Percentiles rank a stretch among this genome's conserved stretches.
Evolutionary conservation across 2,329 filamentous ascomycete species (phyloP).

Genomic region (Xylogone sp.): DNA sequence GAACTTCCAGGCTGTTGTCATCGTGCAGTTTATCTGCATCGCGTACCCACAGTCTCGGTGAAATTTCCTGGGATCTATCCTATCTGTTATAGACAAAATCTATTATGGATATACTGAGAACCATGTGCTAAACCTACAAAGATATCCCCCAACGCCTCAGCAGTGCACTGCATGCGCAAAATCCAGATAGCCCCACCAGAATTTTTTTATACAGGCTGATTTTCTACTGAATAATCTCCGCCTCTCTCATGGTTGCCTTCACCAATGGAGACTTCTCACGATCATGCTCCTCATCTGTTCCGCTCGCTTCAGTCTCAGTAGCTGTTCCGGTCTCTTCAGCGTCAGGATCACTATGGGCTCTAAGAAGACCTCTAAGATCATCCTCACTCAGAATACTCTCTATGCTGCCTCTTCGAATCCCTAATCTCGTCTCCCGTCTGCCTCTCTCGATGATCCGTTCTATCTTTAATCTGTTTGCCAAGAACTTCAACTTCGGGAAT

Average conservation of each 20-base stretch:
- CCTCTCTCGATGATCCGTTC: conserved; percentile 67
- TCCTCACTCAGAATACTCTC: conserved; percentile 60
- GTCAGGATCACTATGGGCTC: conserved; percentile 8
- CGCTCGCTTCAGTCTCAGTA: conserved; percentile 26
- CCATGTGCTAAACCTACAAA: not conserved
- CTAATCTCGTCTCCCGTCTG: conserved; percentile 47
- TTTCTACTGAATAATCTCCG: not conserved
- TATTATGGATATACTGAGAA: too few species aligned
- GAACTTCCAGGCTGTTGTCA: too few species aligned
- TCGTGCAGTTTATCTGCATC: too few species aligned
- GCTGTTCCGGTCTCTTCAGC: conserved; percentile 28
- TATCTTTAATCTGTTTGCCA: conserved; percentile 80
- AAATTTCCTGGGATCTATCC: too few species aligned
- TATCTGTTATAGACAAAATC: too few species aligned
- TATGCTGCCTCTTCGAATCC: conserved; percentile 46
- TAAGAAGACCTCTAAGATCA: conserved; percentile 48
- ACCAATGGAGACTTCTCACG: not conserved
- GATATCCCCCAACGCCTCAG: not conserved
- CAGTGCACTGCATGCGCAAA: not conserved
- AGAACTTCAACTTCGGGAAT: conserved; percentile 89
- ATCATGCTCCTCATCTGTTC: conserved; percentile 15
- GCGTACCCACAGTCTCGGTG: too few species aligned
- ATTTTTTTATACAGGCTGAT: not conserved
- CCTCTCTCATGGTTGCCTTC: not conserved
- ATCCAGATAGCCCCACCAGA: not conserved